phyloP scores from a whole-genome alignment of 345 rosid genomes.

The Iberis pinnata region DNA sequence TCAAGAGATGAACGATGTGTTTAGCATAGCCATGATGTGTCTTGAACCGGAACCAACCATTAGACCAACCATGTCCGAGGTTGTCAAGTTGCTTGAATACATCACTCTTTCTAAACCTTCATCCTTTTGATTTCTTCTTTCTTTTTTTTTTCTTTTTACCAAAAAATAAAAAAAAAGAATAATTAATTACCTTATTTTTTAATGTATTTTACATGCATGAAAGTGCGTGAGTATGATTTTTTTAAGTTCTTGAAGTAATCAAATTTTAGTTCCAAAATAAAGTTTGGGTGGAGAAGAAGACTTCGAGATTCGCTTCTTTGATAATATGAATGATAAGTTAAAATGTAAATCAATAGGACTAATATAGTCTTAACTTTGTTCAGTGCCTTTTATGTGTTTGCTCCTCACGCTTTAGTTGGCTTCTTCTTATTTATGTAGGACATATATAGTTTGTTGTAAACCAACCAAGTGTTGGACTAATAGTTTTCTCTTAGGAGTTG shows the following conservation, averaged over 20 bases:
- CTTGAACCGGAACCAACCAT: slow-evolving; percentile 70
- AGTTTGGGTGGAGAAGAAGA: slow-evolving; percentile 8
- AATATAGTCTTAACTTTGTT: too few relatives aligned
- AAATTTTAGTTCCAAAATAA: slow-evolving; percentile 14
- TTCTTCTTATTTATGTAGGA: too few relatives aligned
- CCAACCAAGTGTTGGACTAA: too few relatives aligned
- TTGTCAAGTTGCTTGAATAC: slow-evolving; percentile 76
- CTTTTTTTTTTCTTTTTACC: neutral
- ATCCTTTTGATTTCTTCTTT: slow-evolving; percentile 7
- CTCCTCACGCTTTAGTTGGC: too few relatives aligned
- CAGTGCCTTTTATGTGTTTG: too few relatives aligned
- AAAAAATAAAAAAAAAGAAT: too few relatives aligned
- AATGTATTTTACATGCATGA: neutral
- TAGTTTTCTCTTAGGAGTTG: too few relatives aligned
- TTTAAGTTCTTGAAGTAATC: slow-evolving; percentile 6
- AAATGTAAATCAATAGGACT: too few relatives aligned
- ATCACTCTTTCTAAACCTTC: slow-evolving; percentile 29
- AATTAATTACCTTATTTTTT: neutral
- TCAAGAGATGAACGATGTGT: slow-evolving; percentile 49
- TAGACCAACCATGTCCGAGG: slow-evolving; percentile 81
- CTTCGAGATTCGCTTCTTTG: slow-evolving; percentile 29
- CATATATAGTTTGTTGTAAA: too few relatives aligned
- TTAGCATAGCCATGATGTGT: slow-evolving; percentile 58
- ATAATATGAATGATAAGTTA: slow-evolving; percentile 12
- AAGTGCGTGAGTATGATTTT: slow-evolving; percentile 3